phyloP scores from a whole-genome alignment of 2,329 filamentous ascomycete species.

The Penicillium sp. region DNA sequence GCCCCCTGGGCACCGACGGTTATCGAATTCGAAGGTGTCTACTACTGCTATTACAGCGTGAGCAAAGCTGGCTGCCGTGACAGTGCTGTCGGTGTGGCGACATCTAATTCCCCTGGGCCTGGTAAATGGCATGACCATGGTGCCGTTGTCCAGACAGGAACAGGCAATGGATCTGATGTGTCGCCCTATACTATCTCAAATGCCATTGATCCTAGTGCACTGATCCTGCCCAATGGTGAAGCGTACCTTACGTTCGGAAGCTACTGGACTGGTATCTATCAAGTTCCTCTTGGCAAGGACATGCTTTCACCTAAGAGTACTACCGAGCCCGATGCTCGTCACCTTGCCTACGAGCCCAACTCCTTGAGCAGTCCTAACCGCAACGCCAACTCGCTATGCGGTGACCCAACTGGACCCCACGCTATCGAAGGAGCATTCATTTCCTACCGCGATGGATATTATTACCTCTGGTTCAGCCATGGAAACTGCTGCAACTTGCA shows the following conservation, averaged over 20 bases:
- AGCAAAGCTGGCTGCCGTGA: conserved; percentile 61
- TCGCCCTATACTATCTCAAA: conserved; percentile 51
- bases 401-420: conserved; percentile 31
- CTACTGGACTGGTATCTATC: conserved; percentile 68
- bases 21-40: conserved; percentile 54
- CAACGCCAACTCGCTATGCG: conserved; percentile 27
- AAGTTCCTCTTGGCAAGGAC: conserved; percentile 50
- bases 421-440: conserved; percentile 35
- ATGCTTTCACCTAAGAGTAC: conserved; percentile 23
- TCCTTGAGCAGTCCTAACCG: conserved; percentile 17
- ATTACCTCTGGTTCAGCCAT: conserved; percentile 39
- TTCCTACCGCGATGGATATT: conserved; percentile 30
- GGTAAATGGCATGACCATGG: conserved; percentile 40
- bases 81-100: conserved; percentile 63
- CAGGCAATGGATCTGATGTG: conserved; percentile 26
- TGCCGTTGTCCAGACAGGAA: conserved; percentile 34
- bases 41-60: conserved; percentile 66
- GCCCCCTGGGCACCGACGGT: conserved; percentile 61
- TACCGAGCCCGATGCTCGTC: conserved; percentile 25
- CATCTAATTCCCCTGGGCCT: conserved; percentile 40
- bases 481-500: conserved; percentile 34
- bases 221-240: conserved; percentile 37
- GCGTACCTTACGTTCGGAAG: conserved; percentile 63
- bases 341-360: conserved; percentile 31
- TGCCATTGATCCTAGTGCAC: conserved; percentile 60